Evolutionary conservation across 2,329 filamentous ascomycete species (phyloP).

Genomic region (Eurotiales sp.): DNA sequence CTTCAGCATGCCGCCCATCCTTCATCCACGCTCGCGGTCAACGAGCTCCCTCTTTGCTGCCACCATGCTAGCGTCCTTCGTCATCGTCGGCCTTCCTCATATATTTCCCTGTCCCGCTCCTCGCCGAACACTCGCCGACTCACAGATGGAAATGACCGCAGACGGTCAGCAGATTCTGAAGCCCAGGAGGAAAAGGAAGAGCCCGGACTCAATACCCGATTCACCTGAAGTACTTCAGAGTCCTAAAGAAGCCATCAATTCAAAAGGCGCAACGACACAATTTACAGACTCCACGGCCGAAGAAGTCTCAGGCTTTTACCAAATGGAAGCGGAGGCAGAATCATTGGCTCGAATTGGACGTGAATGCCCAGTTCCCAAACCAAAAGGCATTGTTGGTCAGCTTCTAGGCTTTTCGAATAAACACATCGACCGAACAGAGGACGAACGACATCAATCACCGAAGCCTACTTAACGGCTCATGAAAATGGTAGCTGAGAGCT

Average conservation of each 20-base stretch:
- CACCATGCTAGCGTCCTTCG: slow-evolving; percentile 84
- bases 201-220: slow-evolving; percentile 21
- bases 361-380: slow-evolving; percentile 92
- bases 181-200: slow-evolving; percentile 34
- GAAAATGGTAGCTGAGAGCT: slow-evolving; percentile 13
- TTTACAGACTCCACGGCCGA: slow-evolving; percentile 29
- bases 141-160: slow-evolving; percentile 41
- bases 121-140: slow-evolving; percentile 70
- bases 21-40: slow-evolving; percentile 89
- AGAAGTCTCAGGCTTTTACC: slow-evolving; percentile 43
- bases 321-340: slow-evolving; percentile 40
- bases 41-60: slow-evolving; percentile 93
- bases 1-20: slow-evolving; percentile 69
- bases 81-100: slow-evolving; percentile 88
- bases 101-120: slow-evolving; percentile 86
- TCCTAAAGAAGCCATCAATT: slow-evolving; percentile 6
- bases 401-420: slow-evolving; percentile 64
- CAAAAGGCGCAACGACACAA: slow-evolving; percentile 15
- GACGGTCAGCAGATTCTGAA: slow-evolving; percentile 43
- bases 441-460: slow-evolving; percentile 10
- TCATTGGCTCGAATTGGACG: slow-evolving; percentile 49
- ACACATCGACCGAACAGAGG: slow-evolving; percentile 16
- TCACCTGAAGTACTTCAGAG: not conserved
- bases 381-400: slow-evolving; percentile 70
- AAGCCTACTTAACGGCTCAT: slow-evolving; percentile 15